Evolutionary conservation across 106 monocot genomes (phyloP), one percentile per base, ranked within the genome.

Genomic region (Xerophyta viscosa): DNA sequence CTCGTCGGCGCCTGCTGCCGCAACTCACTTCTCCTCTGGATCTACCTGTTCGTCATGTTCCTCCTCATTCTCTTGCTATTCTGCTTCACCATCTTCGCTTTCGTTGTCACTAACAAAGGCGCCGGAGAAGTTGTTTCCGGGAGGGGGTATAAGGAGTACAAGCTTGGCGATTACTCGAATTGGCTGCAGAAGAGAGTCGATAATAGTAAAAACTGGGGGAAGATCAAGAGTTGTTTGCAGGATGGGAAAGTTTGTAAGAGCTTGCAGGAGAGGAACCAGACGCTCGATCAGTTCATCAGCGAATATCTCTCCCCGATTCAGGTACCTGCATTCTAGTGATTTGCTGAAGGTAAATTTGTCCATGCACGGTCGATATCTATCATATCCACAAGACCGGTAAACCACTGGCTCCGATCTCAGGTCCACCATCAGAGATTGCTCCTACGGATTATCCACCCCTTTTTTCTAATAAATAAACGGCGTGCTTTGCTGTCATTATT

Each of bases 31-130:
- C 55, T 81, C 29, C 52, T 81, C 26, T 81, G 75, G 62, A 6
- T 64, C 44, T 81, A 81, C 54, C 75, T 71, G 50, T 46, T 67
- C 41, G 67, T 67, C 36, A 53, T 75, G 60, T 81, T 81, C 59
- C n/a, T 81, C 8, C 19, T 81, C 43, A 67, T 81, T 49, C 13
- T 81, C 12, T 31, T 11, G 33, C 26, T 66, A 23, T 53, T 71
- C 24, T 39, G 48, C 23, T 54, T 55, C 54, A 67, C 70, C 9
- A 21, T 50, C 2, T 81, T 81, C 46, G 43, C 58, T 3, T 55
- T 76, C 30, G 60, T 61, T 21, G 63, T 82, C 29, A 68, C 72
- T 0, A 82, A 61, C 30, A 68, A 24, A 24, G 54, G 50, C 10
- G 56, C 45, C 14, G 72, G 55, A 0, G 27, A 71, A 21, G 71